Conservation (phyloP, 495 filamentous ascomycete species). For the Physcia stellaris region DNA sequence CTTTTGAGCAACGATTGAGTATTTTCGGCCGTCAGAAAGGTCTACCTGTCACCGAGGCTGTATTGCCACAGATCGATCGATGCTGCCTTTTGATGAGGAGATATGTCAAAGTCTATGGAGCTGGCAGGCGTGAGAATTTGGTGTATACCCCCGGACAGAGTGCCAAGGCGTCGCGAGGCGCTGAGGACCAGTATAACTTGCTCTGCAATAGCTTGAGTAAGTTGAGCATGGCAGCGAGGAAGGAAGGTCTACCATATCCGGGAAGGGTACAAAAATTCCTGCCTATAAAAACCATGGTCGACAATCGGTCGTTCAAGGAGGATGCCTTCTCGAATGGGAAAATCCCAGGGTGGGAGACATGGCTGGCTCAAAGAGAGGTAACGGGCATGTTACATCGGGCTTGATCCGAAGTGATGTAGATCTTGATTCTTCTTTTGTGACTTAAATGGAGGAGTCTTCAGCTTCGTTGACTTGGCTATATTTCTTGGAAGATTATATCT, state of each 20-base stretch:
- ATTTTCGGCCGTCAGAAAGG: background rate
- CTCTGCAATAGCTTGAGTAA: slow-evolving; percentile 2
- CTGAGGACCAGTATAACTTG: slow-evolving; percentile 5
- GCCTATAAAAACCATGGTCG: slow-evolving; percentile 4
- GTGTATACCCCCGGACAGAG: background rate
- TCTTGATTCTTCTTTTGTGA: no score
- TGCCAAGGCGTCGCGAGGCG: slow-evolving; percentile 1
- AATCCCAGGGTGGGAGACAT: slow-evolving; percentile 6
- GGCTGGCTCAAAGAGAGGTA: background rate
- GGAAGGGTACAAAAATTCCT: slow-evolving; percentile 5
- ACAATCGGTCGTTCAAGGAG: background rate
- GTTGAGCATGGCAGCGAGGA: background rate
- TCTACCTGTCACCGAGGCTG: background rate
- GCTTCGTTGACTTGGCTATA: no score
- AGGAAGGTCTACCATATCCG: background rate
- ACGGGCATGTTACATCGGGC: background rate
- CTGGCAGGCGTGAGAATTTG: background rate
- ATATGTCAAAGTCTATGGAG: slow-evolving; percentile 2
- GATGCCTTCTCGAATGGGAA: slow-evolving; percentile 4
- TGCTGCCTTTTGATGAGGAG: slow-evolving; percentile 4
- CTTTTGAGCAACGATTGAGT: slow-evolving; percentile 1
- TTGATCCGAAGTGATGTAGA: no score
- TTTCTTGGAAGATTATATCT: no score
- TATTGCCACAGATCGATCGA: slow-evolving; percentile 3
- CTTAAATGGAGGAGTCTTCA: no score